A percentile compares a stretch with the other conserved stretches of the same genome.
Conservation (phyloP, 163 green algal genomes). For the Scenedesmus sp. region DNA sequence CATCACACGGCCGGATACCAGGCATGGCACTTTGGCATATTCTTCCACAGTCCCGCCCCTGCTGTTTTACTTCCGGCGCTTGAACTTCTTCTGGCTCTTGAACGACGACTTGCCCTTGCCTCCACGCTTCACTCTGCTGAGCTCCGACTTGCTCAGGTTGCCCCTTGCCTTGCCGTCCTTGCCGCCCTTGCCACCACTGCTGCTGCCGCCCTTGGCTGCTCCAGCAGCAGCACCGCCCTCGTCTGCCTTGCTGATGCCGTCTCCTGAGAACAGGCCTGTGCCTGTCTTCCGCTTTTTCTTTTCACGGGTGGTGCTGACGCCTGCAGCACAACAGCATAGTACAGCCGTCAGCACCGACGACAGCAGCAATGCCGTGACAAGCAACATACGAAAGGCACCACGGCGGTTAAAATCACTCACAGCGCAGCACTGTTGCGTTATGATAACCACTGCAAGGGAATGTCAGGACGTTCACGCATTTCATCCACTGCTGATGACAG, state of each 20-base stretch:
- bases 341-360: not conserved
- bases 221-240: not conserved
- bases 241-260: constrained; percentile 42
- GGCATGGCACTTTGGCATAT: too few relatives aligned
- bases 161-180: constrained; percentile 65
- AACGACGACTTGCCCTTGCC: constrained; percentile 85
- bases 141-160: constrained; percentile 69
- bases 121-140: constrained; percentile 73
- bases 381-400: too few relatives aligned
- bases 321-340: constrained; percentile 7
- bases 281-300: constrained; percentile 60
- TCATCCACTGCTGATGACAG: too few relatives aligned
- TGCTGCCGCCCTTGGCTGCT: not conserved
- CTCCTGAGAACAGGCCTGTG: constrained; percentile 47
- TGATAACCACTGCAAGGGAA: too few relatives aligned
- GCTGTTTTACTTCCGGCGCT: constrained; percentile 56
- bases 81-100: constrained; percentile 91
- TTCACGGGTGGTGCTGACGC: constrained; percentile 30
- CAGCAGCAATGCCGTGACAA: not conserved
- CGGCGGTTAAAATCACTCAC: too few relatives aligned
- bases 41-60: not conserved
- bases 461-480: too few relatives aligned
- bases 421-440: too few relatives aligned
- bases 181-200: constrained; percentile 13
- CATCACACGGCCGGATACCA: too few relatives aligned